These are phyloP conservation scores for Salisapilia sapeloensis DNA, from an alignment of 352 stramenopile species.

Conservation along the genomic window DNA sequence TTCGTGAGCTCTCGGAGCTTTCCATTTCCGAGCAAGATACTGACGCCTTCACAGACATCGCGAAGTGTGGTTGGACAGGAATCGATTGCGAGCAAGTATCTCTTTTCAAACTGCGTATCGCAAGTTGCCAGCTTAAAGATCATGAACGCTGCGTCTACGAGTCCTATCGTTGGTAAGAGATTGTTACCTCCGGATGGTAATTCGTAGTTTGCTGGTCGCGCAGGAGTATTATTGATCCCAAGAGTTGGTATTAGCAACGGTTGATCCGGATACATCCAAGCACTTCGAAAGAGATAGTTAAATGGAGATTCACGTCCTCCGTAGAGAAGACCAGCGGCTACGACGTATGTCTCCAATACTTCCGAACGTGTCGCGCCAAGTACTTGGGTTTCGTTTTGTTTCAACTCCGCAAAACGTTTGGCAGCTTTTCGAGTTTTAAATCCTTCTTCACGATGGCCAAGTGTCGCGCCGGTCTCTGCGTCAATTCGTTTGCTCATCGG, in stretches of 20 bases:
- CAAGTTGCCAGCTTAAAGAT: constrained; percentile 21
- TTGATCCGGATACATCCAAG: constrained; percentile 42
- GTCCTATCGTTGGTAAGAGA: constrained; percentile 66
- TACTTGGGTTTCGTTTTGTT: constrained; percentile 72
- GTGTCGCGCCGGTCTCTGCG: constrained; percentile 7
- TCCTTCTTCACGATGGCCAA: constrained; percentile 40
- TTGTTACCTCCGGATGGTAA: constrained; percentile 26
- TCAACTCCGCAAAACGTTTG: constrained; percentile 51
- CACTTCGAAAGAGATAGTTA: constrained; percentile 43
- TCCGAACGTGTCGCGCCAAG: constrained; percentile 43
- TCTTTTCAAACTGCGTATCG: constrained; percentile 14
- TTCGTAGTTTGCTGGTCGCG: too few relatives aligned
- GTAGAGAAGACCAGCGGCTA: constrained; percentile 62
- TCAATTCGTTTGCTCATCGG: constrained; percentile 27
- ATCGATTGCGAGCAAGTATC: constrained; percentile 54
- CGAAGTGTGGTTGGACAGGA: constrained; percentile 31
- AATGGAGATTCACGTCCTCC: constrained; percentile 54
- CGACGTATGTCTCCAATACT: constrained; percentile 48
- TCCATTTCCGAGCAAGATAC: constrained; percentile 32
- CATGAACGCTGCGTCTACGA: constrained; percentile 60
- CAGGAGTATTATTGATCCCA: too few relatives aligned
- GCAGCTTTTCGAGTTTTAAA: constrained; percentile 69
- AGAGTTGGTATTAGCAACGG: constrained; percentile 45
- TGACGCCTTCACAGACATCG: constrained; percentile 42
- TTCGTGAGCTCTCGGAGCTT: constrained; percentile 16